Evolutionary conservation across 2,329 filamentous ascomycete species (phyloP).

Genomic region (Talaromyces funiculosus): DNA sequence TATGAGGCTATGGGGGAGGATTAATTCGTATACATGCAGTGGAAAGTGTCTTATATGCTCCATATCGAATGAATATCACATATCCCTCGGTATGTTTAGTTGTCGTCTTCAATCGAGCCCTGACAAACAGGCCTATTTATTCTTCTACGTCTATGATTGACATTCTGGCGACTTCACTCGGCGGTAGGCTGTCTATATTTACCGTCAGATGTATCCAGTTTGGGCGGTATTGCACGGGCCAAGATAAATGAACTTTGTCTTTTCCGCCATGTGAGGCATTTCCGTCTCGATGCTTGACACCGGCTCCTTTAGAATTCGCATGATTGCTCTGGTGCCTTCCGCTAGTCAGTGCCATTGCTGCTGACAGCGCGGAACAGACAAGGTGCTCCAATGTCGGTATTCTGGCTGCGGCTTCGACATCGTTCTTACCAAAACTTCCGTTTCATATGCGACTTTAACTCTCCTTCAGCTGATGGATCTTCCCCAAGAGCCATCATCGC

Average conservation of each 20-base stretch:
- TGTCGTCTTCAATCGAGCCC: background rate
- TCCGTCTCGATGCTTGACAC: background rate
- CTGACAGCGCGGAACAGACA: constrained; percentile 48
- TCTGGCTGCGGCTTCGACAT: background rate
- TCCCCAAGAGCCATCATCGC: background rate
- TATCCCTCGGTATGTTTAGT: too few relatives aligned
- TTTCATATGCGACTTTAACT: background rate
- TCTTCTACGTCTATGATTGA: background rate
- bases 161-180: background rate
- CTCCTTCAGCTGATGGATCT: background rate
- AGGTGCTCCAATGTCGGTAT: constrained; percentile 41
- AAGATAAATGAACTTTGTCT: background rate
- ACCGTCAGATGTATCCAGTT: background rate
- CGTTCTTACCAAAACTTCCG: background rate
- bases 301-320: background rate
- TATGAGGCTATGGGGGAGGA: too few relatives aligned
- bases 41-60: too few relatives aligned
- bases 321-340: background rate
- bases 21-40: too few relatives aligned
- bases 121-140: background rate
- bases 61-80: too few relatives aligned
- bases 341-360: constrained; percentile 29
- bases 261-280: background rate
- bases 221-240: background rate
- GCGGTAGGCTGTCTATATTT: background rate